These are phyloP conservation scores for Penicillium sp. DNA, from an alignment of 2,329 filamentous ascomycete genomes.

Conservation along the genomic window DNA sequence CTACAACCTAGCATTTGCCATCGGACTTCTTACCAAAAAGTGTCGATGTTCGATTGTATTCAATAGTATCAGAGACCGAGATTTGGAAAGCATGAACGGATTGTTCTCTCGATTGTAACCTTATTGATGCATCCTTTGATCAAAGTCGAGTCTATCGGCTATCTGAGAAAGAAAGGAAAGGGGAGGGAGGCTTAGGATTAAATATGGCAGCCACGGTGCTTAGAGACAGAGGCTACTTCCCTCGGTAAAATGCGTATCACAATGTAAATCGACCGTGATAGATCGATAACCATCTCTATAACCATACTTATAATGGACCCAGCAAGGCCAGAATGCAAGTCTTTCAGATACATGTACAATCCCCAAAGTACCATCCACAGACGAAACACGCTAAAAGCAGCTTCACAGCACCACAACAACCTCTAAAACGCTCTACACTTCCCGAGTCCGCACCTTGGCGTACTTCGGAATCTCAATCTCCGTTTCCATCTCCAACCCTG, in stretches of 20 bases:
- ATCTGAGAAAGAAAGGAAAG: too few relatives aligned
- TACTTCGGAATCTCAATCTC: conserved; percentile 50
- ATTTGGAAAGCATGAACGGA: too few relatives aligned
- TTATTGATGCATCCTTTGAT: too few relatives aligned
- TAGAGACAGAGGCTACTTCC: too few relatives aligned
- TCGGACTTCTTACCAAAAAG: too few relatives aligned
- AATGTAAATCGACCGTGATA: neutral
- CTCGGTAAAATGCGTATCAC: neutral
- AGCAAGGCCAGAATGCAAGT: neutral
- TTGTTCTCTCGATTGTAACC: too few relatives aligned
- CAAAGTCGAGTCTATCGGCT: too few relatives aligned
- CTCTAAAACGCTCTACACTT: conserved; percentile 33
- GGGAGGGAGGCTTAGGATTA: too few relatives aligned
- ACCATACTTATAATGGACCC: neutral
- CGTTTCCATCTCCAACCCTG: conserved; percentile 80
- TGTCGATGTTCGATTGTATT: too few relatives aligned
- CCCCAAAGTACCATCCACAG: conserved; percentile 7
- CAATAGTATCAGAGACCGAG: too few relatives aligned
- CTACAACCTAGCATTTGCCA: too few relatives aligned
- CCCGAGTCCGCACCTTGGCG: conserved; percentile 41
- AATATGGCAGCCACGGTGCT: too few relatives aligned
- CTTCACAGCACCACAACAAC: conserved; percentile 8
- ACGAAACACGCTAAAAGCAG: conserved; percentile 18
- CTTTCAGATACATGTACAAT: conserved; percentile 13
- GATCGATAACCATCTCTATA: neutral